Evolutionary conservation across 192 early-diverging fungal genomes (phyloP).

Genomic region (Funneliformis mosseae): DNA sequence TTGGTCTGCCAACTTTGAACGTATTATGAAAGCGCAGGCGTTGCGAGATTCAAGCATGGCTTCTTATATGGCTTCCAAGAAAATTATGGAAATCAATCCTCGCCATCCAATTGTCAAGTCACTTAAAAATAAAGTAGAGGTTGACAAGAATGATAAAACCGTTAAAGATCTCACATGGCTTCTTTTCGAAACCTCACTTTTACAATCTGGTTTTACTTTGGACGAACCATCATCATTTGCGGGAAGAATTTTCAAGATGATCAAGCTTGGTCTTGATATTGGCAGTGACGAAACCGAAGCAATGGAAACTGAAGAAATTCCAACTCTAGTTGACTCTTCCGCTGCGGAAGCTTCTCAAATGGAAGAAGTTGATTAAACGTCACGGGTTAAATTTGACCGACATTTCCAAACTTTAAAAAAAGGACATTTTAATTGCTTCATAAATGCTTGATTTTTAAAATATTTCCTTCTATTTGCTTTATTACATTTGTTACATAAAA

Average conservation of each 20-base stretch:
- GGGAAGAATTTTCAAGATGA: slow-evolving; percentile 97
- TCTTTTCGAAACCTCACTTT: slow-evolving; percentile 93
- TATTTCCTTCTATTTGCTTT: no score
- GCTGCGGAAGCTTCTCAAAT: slow-evolving; percentile 28
- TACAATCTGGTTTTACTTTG: slow-evolving; percentile 96
- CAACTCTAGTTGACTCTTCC: background rate
- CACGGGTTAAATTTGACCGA: background rate
- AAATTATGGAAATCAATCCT: slow-evolving; percentile 98
- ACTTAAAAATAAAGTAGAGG: slow-evolving; percentile 89
- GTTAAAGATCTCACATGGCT: slow-evolving; percentile 96
- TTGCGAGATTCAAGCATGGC: slow-evolving; percentile 98
- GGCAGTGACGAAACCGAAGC: slow-evolving; percentile 71
- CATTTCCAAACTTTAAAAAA: background rate
- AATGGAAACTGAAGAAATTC: slow-evolving; percentile 15
- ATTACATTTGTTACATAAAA: no score
- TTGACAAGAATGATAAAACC: slow-evolving; percentile 98
- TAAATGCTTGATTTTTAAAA: no score
- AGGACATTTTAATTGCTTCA: background rate
- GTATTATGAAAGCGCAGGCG: slow-evolving; percentile 99
- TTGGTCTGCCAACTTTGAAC: slow-evolving; percentile 99
- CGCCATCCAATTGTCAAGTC: slow-evolving; percentile 93
- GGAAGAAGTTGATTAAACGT: slow-evolving; percentile 30
- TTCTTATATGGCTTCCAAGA: slow-evolving; percentile 99
- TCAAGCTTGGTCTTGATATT: slow-evolving; percentile 96
- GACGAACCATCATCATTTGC: slow-evolving; percentile 94